Conservation (phyloP, 2,329 filamentous ascomycete genomes). For the Neocucurbitaria cava region DNA sequence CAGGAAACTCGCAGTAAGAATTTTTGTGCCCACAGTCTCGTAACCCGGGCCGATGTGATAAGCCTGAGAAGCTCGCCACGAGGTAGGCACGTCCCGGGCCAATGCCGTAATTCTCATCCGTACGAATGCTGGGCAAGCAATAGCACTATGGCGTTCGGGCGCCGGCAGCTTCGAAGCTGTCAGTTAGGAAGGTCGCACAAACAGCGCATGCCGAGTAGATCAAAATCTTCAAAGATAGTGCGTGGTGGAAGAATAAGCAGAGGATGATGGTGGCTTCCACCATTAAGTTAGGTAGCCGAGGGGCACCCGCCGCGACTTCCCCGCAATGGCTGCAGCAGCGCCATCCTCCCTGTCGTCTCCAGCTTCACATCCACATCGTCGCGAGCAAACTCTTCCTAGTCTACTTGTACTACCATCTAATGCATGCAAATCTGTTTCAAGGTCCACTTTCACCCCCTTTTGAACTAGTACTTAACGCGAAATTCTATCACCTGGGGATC, state of each 20-base stretch:
- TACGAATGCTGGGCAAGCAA: no score
- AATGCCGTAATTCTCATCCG: no score
- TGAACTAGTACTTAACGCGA: background rate
- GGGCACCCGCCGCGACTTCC: background rate
- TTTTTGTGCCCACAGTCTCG: no score
- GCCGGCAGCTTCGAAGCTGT: background rate
- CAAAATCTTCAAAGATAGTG: background rate
- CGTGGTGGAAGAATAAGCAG: background rate
- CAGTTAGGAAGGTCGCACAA: background rate
- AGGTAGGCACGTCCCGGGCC: no score
- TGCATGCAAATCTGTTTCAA: background rate
- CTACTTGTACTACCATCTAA: background rate
- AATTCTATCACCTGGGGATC: background rate
- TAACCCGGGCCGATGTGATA: no score
- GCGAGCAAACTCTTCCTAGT: background rate
- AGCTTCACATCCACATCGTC: background rate
- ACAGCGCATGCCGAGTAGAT: background rate
- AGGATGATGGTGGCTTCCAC: background rate
- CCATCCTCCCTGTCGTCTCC: background rate
- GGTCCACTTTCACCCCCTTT: background rate
- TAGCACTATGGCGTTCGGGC: background rate
- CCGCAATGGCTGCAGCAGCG: background rate
- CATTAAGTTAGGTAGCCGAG: background rate
- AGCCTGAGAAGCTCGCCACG: no score
- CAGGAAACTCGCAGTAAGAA: no score